Base-by-base conservation (phyloP, 1,284 basidiomycete species). In the Ceratobasidium sp. region DNA sequence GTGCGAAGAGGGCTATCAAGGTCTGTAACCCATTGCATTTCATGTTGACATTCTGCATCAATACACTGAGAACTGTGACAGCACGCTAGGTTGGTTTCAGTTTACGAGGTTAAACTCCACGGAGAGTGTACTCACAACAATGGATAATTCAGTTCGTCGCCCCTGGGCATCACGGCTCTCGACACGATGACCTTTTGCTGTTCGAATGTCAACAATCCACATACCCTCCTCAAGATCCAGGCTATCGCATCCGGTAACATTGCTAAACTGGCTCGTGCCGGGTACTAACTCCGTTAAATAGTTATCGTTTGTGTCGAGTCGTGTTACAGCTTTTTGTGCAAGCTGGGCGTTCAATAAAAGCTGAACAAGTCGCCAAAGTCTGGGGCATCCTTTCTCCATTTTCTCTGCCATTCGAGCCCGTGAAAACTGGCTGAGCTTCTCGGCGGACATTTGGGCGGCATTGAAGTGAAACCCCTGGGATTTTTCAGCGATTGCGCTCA, bases 1-100 rank as follows among this genome's bases (percentile, higher is more conserved):
- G 56, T 8, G 27, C 27, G 25, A 58, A 58, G 6, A 58, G 1
- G 4, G 27, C 38, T 12, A 47, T 13, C 6, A 58, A 4, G 22
- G 56, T 27, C 29, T 58, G 56, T n/a, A 58, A n/a, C 0, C 2
- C 5, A n/a, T 58, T 58, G 56, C 56, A 58, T 29, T 31, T 25
- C 42, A 45, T 45, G 25, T 58, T 58, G 25, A 25, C 34, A 15
- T 32, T 58, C 6, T 58, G 40, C 42, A 58, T 58, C n/a, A n/a
- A 25, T 35, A 55, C 38, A 27, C 40, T 58, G 20, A 58, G 31
- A n/a, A n/a, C n/a, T n/a, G n/a, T n/a, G n/a, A n/a, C n/a, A n/a
- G n/a, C n/a, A n/a, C n/a, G n/a, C n/a, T n/a, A n/a, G n/a, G n/a
- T n/a, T n/a, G n/a, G n/a, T n/a, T n/a, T n/a, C n/a, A n/a, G n/a